These are phyloP conservation scores for Salix koriyanagi DNA, from an alignment of 345 rosid genomes.

Conservation along the genomic window DNA sequence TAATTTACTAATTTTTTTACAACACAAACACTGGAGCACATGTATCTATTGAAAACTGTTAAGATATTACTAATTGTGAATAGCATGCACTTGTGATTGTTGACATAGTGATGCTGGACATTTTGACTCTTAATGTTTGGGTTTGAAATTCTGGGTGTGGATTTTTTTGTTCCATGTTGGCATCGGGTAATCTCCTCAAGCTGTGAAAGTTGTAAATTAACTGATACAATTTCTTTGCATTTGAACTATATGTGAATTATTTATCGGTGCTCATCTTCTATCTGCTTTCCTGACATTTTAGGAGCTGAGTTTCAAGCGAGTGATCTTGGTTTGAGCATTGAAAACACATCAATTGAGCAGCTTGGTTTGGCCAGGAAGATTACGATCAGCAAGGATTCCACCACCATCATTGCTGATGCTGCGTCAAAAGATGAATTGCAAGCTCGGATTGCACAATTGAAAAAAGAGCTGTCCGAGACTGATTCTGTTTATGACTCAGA, in stretches of 20 bases:
- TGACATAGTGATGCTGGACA: background rate
- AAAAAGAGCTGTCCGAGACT: slow-evolving; percentile 81
- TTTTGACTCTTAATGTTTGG: background rate
- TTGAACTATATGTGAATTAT: background rate
- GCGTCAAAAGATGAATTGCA: slow-evolving; percentile 91
- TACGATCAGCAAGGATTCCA: slow-evolving; percentile 71
- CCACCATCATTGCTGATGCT: slow-evolving; percentile 86
- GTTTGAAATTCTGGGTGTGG: background rate
- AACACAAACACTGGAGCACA: background rate
- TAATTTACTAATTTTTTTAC: background rate
- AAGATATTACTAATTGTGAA: background rate
- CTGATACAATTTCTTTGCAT: background rate
- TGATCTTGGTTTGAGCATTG: slow-evolving; percentile 75
- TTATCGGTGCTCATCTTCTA: background rate
- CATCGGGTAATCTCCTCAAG: background rate
- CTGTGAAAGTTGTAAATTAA: background rate
- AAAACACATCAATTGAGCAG: slow-evolving; percentile 72
- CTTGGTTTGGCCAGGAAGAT: slow-evolving; percentile 86
- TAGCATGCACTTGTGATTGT: background rate
- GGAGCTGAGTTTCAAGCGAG: slow-evolving; percentile 91
- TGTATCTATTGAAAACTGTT: background rate
- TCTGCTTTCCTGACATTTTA: slow-evolving; percentile 22
- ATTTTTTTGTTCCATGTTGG: background rate
- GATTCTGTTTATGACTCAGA: slow-evolving; percentile 86
- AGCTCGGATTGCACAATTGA: slow-evolving; percentile 72